Evolutionary conservation across 768 basidiomycete species (phyloP), one percentile per base, ranked within the genome.

Genomic region (Infundibulicybe gibba): DNA sequence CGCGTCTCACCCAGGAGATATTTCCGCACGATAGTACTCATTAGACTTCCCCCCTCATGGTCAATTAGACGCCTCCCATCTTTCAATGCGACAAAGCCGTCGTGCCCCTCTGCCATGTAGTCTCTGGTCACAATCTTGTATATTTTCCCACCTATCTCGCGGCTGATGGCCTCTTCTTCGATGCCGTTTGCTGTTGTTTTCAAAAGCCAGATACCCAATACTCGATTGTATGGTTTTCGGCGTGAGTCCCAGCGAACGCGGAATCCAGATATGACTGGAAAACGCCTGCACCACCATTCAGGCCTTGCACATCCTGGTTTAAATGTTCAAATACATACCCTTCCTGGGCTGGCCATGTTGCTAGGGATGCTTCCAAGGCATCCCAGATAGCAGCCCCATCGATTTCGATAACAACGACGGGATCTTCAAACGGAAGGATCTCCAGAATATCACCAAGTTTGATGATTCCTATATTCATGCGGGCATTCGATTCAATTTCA

Each of bases 321-420:
- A 17, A 34, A 19, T 15, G 21, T 25, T 16, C 2, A 8, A 17
- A 48, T 2, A 49, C 71, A 63, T 50, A 82, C 91, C 93, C 93
- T 75, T 94, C 93, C 64, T 93, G 91, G 14, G 90, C 85, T 6
- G 93, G 93, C 80, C 87, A 94, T 44, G 78, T 88, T 48, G 69
- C 70, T 5, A 97, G 67, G 5, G 81, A 79, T 10, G 72, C 71
- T 58, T 97, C 93, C 32, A 95, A 53, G 0, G 85, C 81, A 35
- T 81, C 82, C 89, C 90, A 94, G 38, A 95, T 74, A 0, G 81
- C 71, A 53, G 77, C 73, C 2, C 93, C 92, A 52, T 90, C 82
- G 13, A 95, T 61, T 61, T 93, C 85, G 10, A 93, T 55, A 3
- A 92, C 90, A 5, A 97, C 77, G 13, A 86, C 69, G 2, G 91